A percentile compares a stretch with the other conserved stretches of the same genome.
These are phyloP conservation scores for Carallia brachiata DNA, from an alignment of 345 rosid genomes.

Conservation along the genomic window DNA sequence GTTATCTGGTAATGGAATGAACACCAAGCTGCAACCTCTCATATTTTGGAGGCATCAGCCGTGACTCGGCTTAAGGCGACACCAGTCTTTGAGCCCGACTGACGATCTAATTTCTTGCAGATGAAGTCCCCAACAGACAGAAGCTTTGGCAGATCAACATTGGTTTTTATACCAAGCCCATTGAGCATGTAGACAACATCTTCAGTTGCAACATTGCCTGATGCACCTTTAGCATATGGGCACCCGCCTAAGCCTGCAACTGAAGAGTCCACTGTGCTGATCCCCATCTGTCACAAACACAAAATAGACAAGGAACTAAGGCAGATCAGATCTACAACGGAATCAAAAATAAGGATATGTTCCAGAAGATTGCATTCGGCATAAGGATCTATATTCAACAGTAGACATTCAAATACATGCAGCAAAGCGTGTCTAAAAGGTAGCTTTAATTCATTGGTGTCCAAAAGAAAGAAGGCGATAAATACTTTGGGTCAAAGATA, in stretches of 20 bases:
- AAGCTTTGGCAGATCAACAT: conserved; percentile 61
- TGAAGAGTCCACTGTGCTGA: conserved; percentile 62
- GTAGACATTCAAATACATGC: neutral
- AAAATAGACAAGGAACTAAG: neutral
- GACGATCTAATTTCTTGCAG: conserved; percentile 52
- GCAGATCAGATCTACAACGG: neutral
- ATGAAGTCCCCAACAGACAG: conserved; percentile 63
- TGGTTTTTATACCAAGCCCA: conserved; percentile 65
- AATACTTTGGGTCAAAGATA: neutral
- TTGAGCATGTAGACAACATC: conserved; percentile 76
- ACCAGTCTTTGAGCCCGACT: conserved; percentile 61
- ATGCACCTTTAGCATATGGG: conserved; percentile 78
- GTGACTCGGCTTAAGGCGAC: conserved; percentile 43
- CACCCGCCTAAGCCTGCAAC: conserved; percentile 75
- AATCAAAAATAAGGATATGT: neutral
- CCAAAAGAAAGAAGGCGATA: neutral
- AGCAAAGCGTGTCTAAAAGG: neutral
- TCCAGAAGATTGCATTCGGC: neutral
- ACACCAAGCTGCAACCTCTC: conserved; percentile 9
- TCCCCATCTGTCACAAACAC: conserved; percentile 54
- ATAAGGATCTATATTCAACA: neutral
- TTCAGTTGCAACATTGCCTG: conserved; percentile 76
- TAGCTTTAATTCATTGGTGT: neutral
- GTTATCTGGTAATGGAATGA: too few species aligned
- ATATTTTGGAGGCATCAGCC: conserved; percentile 77